Evolutionary conservation across 441 rosid species (phyloP), one percentile per base, ranked within the genome.

Genomic region (Viola pubescens): DNA sequence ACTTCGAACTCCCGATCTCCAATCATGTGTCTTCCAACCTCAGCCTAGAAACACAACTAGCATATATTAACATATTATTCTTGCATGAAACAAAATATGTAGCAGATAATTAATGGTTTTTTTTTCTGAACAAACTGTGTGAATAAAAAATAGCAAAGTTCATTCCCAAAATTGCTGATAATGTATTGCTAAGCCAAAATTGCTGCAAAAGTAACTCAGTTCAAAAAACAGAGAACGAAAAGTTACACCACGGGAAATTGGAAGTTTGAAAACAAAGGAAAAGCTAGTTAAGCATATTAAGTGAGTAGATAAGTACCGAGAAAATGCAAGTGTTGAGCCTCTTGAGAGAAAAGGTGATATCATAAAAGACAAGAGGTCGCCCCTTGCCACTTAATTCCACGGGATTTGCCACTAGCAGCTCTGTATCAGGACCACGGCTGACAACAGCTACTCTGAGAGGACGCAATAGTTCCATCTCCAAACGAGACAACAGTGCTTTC

Each of bases 321-420:
- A 91, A 91, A 64, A 92, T 92, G 85, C 95, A 75, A 37, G 73
- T 74, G 48, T 79, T 41, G 45, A 84, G 91, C 77, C 56, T 84
- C 81, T 79, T 87, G 54, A 85, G 90, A 62, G 98, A 88, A 54
- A 78, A 80, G 65, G 94, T 85, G 19, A 87, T 85, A 66, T 92
- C 98, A 41, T 80, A 68, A 65, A 92, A 92, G 75, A 89, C 98
- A 54, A 85, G 88, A 61, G 98, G 98, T 37, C 97, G 78, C 13
- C 98, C 97, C 53, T 87, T 92, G 68, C 95, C 92, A n/a, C 88
- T 84, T 77, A 92, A 70, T 66, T 87, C 94, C 54, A 92, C 98
- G 12, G 90, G 95, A 65, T 92, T 92, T 61, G 97, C 91, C 14
- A 89, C 94, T 48, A 85, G 70, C 58, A 89, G 87, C 73, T 89